Base-by-base conservation (phyloP, 495 filamentous ascomycete species). In the Geoglossum glabrum region DNA sequence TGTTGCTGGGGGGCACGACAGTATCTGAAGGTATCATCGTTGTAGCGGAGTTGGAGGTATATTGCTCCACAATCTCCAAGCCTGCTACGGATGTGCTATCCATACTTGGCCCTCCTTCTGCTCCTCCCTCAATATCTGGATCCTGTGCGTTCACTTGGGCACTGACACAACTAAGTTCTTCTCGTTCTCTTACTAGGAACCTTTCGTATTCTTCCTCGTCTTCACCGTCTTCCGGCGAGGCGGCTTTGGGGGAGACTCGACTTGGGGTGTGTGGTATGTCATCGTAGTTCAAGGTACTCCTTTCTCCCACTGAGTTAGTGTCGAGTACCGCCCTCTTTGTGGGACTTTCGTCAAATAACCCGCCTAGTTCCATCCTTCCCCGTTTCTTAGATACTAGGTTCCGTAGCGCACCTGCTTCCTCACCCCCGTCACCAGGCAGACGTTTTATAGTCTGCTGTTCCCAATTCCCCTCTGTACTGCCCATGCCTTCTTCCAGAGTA, bases 171-270 rank as follows among this genome's bases (percentile, higher is more conserved):
- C 3, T 3, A 19, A 45, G 26, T 34, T 58, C 31, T 31, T 47
- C 25, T 17, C 13, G 11, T 26, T 60, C 59, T 33, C 31, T 57
- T n/a, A 47, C 54, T 3, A 60, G 28, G 34, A 60, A 60, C 8
- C 17, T 21, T 13, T 45, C 23, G 31, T 60, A 60, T 40, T 60
- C 59, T 21, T 46, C 59, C 34, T 60, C 59, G 17, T 60, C 59
- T 27, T 60, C 54, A 25, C 23, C n/a, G 2, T 56, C 54, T 19
- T 25, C 54, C 23, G 27, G 30, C 10, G 15, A 11, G n/a, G 40
- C 23, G 13, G 36, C 54, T 28, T 3, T 21, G n/a, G 40, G 5
- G 36, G 13, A 45, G 3, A 5, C n/a, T 45, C 23, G 40, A 19
- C 13, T 45, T 21, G 19, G 40, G 23, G n/a, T 17, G 17, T 7